Conservation (phyloP, 495 filamentous ascomycete genomes). For the Lichina pygmaea region DNA sequence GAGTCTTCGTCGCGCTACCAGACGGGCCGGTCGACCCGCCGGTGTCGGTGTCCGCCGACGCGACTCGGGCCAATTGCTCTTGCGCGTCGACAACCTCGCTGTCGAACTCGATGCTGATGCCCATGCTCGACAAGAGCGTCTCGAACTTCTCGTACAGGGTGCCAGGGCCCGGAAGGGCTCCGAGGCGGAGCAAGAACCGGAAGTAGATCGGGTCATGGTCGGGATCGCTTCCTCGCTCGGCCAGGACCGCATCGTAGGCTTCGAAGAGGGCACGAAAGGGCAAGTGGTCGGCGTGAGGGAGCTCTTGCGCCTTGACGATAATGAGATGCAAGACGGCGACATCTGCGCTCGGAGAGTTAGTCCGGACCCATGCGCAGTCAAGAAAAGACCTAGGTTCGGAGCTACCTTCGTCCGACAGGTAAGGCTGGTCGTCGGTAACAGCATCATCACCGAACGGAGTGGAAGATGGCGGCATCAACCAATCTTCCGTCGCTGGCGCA, state of each 20-base stretch:
- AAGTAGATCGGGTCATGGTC: conserved; percentile 49
- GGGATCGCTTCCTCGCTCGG: conserved; percentile 34
- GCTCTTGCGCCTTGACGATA: conserved; percentile 37
- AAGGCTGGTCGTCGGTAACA: conserved; percentile 3
- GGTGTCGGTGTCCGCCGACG: conserved; percentile 4
- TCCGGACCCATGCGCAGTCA: no score
- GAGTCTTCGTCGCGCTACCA: background rate
- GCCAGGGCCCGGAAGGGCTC: conserved; percentile 15
- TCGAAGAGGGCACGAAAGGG: conserved; percentile 58
- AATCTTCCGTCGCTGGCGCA: conserved; percentile 23
- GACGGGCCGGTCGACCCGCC: conserved; percentile 1
- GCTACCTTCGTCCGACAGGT: conserved; percentile 36
- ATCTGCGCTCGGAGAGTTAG: conserved; percentile 21
- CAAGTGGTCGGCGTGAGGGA: conserved; percentile 31
- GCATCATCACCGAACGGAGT: conserved; percentile 7
- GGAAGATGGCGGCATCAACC: conserved; percentile 31
- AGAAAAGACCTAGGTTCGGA: background rate
- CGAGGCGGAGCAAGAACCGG: conserved; percentile 59
- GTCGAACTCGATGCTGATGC: conserved; percentile 38
- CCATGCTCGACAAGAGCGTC: conserved; percentile 30
- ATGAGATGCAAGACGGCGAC: conserved; percentile 55
- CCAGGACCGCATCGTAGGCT: conserved; percentile 49
- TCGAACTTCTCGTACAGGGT: conserved; percentile 40
- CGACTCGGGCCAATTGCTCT: conserved; percentile 7
- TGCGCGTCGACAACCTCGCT: conserved; percentile 13